Evolutionary conservation across 2,329 filamentous ascomycete genomes (phyloP).

Genomic region (Pseudocercospora crystallina): DNA sequence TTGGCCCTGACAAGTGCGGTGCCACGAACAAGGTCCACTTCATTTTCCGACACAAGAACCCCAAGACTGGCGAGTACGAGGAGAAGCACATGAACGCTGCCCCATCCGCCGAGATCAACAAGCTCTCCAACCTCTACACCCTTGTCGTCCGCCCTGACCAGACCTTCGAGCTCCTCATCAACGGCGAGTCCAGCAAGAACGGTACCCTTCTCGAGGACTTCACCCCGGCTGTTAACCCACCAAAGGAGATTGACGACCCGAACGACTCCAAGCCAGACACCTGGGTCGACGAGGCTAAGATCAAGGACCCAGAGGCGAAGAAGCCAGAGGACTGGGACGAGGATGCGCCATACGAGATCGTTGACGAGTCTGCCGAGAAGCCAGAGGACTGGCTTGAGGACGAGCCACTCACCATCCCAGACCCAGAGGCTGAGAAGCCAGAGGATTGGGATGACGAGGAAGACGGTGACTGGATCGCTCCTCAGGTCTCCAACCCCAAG

Average conservation of each 20-base stretch:
- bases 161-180: slow-evolving; percentile 88
- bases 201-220: slow-evolving; percentile 95
- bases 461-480: slow-evolving; percentile 94
- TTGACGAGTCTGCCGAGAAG: slow-evolving; percentile 86
- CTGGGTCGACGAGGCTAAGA: slow-evolving; percentile 93
- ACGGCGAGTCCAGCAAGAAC: slow-evolving; percentile 83
- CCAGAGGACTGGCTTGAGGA: slow-evolving; percentile 96
- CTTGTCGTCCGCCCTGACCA: slow-evolving; percentile 96
- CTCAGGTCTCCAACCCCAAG: slow-evolving; percentile 92
- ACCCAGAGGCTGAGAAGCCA: slow-evolving; percentile 95
- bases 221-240: slow-evolving; percentile 86
- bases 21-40: slow-evolving; percentile 96
- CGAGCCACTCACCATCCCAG: slow-evolving; percentile 77
- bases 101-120: slow-evolving; percentile 82
- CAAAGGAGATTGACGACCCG: slow-evolving; percentile 89
- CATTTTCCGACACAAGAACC: slow-evolving; percentile 99
- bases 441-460: slow-evolving; percentile 99
- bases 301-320: slow-evolving; percentile 84
- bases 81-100: slow-evolving; percentile 94
- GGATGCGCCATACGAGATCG: slow-evolving; percentile 93
- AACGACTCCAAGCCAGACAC: slow-evolving; percentile 91
- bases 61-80: slow-evolving; percentile 98
- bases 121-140: slow-evolving; percentile 93
- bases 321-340: slow-evolving; percentile 99
- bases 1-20: slow-evolving; percentile 98